A percentile compares a stretch with the other conserved stretches of the same genome.
Conservation (phyloP, 1,139 yeast genomes). For the Yarrowia galli region DNA sequence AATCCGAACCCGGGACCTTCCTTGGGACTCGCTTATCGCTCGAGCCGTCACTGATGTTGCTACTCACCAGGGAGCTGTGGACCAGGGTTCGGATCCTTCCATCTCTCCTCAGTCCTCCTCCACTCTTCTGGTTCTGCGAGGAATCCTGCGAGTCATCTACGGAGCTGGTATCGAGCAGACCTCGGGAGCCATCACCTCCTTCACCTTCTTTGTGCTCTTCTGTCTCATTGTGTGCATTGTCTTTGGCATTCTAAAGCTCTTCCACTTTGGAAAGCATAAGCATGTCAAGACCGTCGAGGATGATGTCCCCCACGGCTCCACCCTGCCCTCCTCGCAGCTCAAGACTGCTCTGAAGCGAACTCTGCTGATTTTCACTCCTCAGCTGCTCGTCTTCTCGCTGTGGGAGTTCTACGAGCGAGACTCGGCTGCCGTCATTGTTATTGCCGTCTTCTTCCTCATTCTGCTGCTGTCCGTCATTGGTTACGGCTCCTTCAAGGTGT, state of each 20-base stretch:
- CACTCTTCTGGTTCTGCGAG: constrained; percentile 68
- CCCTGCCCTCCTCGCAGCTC: constrained; percentile 49
- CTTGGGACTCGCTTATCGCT: constrained; percentile 35
- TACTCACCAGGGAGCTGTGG: constrained; percentile 10
- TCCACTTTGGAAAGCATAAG: constrained; percentile 40
- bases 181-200: constrained; percentile 81
- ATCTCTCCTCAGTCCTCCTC: constrained; percentile 44
- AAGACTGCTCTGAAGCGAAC: constrained; percentile 89
- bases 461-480: constrained; percentile 64
- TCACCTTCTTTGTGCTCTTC: constrained; percentile 77
- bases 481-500: constrained; percentile 77
- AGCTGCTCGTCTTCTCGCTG: constrained; percentile 74
- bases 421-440: constrained; percentile 82
- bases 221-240: constrained; percentile 43
- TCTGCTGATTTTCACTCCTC: constrained; percentile 64
- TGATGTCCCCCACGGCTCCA: constrained; percentile 11
- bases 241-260: constrained; percentile 34
- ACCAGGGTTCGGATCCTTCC: constrained; percentile 30
- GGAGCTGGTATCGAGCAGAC: constrained; percentile 86
- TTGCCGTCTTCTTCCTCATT: constrained; percentile 74
- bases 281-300: constrained; percentile 32
- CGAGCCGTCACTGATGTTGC: constrained; percentile 20
- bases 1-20: constrained; percentile 23
- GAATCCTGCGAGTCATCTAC: constrained; percentile 91
- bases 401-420: constrained; percentile 91